These are phyloP conservation scores for Erodium moschatum DNA, from an alignment of 441 rosid species.

Conservation along the genomic window DNA sequence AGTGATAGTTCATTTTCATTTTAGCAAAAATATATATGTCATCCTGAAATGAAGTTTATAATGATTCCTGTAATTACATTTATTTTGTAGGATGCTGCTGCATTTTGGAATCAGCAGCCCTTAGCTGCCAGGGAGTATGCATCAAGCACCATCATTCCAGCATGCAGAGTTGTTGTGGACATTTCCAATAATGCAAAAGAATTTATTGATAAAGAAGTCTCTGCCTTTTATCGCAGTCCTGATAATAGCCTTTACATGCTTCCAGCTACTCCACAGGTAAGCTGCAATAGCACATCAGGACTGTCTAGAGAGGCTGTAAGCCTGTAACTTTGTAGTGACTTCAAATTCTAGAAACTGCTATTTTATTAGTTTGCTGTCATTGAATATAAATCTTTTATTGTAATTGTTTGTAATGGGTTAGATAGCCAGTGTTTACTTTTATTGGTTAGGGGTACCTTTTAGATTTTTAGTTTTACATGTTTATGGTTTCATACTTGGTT, in stretches of 20 bases:
- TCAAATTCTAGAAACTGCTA: not conserved
- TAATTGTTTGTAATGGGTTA: not conserved
- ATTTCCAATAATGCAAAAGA: constrained; percentile 74
- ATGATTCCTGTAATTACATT: not conserved
- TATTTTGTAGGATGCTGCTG: constrained; percentile 58
- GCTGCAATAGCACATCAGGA: constrained; percentile 12
- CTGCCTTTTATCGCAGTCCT: constrained; percentile 72
- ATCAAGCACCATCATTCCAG: constrained; percentile 75
- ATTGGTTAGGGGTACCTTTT: constrained; percentile 11
- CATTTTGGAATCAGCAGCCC: constrained; percentile 89
- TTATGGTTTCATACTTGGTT: not conserved
- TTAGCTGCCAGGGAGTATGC: constrained; percentile 65
- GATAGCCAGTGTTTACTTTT: not conserved
- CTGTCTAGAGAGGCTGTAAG: constrained; percentile 10
- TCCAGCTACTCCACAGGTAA: constrained; percentile 90
- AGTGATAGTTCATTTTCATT: not conserved
- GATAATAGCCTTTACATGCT: constrained; percentile 89
- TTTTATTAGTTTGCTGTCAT: not conserved
- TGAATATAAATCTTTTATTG: not conserved
- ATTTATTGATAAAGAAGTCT: constrained; percentile 69
- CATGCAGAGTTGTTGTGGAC: constrained; percentile 57
- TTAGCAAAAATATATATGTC: not conserved
- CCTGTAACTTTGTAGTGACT: not conserved
- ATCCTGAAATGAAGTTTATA: not conserved
- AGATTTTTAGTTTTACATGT: not conserved